phyloP scores from a whole-genome alignment of 352 stramenopile genomes.

The Phytopythium mirpurense region DNA sequence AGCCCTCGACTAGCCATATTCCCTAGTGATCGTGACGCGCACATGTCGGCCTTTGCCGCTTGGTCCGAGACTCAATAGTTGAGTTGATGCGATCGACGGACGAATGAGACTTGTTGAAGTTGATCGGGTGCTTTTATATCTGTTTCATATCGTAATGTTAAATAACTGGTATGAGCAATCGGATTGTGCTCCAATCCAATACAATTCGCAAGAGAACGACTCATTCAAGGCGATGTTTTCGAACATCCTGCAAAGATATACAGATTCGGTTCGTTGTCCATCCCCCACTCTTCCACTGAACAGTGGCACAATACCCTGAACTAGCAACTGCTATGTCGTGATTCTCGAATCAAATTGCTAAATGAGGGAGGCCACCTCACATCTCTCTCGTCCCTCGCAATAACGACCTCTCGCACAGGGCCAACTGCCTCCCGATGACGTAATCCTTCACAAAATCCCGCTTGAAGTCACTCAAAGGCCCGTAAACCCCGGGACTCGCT shows the following conservation, averaged over 20 bases:
- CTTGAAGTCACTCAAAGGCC: background rate
- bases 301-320: background rate
- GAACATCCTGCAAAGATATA: too few relatives aligned
- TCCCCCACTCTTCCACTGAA: background rate
- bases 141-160: background rate
- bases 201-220: background rate
- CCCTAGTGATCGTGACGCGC: background rate
- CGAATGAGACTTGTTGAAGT: slow-evolving; percentile 1
- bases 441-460: background rate
- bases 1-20: slow-evolving; percentile 9
- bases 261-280: background rate
- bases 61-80: too few relatives aligned
- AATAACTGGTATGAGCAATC: slow-evolving; percentile 3
- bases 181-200: background rate
- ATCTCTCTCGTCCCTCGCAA: background rate
- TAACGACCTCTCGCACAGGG: too few relatives aligned
- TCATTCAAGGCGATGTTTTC: background rate
- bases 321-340: too few relatives aligned
- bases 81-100: background rate
- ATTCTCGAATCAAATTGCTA: slow-evolving; percentile 2
- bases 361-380: background rate
- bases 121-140: background rate
- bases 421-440: too few relatives aligned
- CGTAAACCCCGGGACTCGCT: background rate
- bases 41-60: slow-evolving; percentile 2